Percentiles rank a stretch among this genome's conserved stretches.
Evolutionary conservation across 441 rosid species (phyloP).

Genomic region (Rhodomyrtus psidioides): DNA sequence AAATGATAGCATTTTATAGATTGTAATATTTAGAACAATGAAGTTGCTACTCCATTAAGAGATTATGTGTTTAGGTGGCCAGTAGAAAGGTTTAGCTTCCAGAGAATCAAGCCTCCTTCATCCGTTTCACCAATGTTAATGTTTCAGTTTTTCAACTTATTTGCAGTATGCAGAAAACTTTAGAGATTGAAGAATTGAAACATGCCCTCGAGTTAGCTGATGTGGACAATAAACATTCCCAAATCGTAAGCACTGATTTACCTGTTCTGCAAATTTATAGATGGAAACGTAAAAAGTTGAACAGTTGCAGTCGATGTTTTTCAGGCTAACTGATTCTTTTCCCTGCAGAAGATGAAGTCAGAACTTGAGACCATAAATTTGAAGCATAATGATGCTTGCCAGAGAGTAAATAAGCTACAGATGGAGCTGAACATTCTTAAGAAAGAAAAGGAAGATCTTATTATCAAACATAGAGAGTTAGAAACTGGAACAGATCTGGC

Average conservation of each 20-base stretch:
- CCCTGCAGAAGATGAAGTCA: constrained; percentile 24
- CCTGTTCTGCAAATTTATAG: not conserved
- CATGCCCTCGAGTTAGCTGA: constrained; percentile 27
- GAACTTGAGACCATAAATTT: constrained; percentile 25
- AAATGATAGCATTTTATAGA: not conserved
- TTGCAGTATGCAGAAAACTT: constrained; percentile 45
- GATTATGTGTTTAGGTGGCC: not conserved
- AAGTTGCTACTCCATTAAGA: not conserved
- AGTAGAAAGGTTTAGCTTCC: not conserved
- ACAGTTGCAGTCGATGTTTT: not conserved
- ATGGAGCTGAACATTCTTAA: constrained; percentile 28
- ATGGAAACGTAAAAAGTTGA: not conserved
- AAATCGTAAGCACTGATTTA: constrained; percentile 33
- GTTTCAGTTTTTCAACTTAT: not conserved
- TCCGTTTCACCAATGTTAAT: not conserved
- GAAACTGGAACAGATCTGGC: constrained; percentile 10
- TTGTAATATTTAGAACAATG: not conserved
- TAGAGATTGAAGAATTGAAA: constrained; percentile 48
- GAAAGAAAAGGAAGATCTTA: constrained; percentile 38
- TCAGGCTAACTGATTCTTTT: not conserved
- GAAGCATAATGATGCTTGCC: constrained; percentile 28
- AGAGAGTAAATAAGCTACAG: constrained; percentile 17
- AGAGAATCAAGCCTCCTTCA: not conserved
- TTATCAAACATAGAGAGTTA: constrained; percentile 18
- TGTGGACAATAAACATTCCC: constrained; percentile 26